Evolutionary conservation across 345 rosid genomes (phyloP).

Genomic region (Arabidopsis suecica): DNA sequence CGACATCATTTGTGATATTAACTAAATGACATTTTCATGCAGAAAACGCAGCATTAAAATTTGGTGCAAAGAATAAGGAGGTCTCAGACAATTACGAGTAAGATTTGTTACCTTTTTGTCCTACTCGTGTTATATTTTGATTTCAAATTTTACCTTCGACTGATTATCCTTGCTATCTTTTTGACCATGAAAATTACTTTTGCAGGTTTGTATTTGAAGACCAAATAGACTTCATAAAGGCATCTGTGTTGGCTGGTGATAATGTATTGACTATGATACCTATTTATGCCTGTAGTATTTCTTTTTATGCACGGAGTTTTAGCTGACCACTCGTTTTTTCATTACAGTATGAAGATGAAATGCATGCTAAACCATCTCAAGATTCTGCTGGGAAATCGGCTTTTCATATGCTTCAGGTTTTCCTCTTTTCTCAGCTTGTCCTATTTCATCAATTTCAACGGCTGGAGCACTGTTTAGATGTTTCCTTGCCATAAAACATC

Average conservation of each 20-base stretch:
- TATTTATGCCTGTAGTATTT: not conserved
- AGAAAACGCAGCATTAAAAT: conserved; percentile 73
- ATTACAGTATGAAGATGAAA: conserved; percentile 54
- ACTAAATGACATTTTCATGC: conserved; percentile 34
- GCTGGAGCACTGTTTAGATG: not conserved
- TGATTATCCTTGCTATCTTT: not conserved
- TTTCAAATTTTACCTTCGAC: not conserved
- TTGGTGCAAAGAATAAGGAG: conserved; percentile 76
- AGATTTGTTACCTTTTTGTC: conserved; percentile 27
- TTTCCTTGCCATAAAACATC: not conserved
- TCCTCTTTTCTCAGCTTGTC: conserved; percentile 3
- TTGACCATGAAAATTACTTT: not conserved
- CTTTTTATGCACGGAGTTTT: not conserved
- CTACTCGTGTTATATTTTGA: not conserved
- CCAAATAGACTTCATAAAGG: conserved; percentile 82
- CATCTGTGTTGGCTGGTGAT: conserved; percentile 73
- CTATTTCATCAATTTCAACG: not conserved
- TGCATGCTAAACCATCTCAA: conserved; percentile 47
- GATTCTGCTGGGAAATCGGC: conserved; percentile 55
- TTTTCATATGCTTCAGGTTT: conserved; percentile 72
- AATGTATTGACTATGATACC: conserved; percentile 50
- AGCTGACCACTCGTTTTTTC: conserved; percentile 2
- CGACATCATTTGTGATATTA: conserved; percentile 11
- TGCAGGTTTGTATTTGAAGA: conserved; percentile 82
- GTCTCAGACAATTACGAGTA: conserved; percentile 65